These are phyloP conservation scores for Lipomyces lipofer DNA, from an alignment of 805 yeast genomes.

Conservation along the genomic window DNA sequence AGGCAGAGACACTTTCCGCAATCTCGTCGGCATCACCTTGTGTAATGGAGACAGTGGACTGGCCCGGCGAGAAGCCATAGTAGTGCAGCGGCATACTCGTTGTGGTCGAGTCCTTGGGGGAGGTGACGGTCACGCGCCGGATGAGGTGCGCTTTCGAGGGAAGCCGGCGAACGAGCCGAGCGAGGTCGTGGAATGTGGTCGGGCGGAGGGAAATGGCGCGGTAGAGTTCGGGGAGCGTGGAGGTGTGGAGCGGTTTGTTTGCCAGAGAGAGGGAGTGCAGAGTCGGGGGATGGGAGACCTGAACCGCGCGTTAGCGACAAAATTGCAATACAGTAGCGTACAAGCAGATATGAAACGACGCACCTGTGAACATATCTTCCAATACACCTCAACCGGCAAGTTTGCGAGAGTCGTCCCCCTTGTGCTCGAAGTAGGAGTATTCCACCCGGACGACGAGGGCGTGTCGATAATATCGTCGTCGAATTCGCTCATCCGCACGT, in stretches of 20 bases:
- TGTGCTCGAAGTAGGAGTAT: no score
- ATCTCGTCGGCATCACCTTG: background rate
- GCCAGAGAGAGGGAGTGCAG: slow-evolving; percentile 12
- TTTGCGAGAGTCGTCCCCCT: background rate
- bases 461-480: background rate
- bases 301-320: background rate
- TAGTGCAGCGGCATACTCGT: background rate
- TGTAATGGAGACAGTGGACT: background rate
- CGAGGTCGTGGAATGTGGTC: slow-evolving; percentile 1
- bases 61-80: background rate
- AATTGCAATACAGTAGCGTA: background rate
- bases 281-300: slow-evolving; percentile 8
- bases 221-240: slow-evolving; percentile 24
- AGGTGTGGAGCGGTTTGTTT: slow-evolving; percentile 5
- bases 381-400: slow-evolving; percentile 25
- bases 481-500: background rate
- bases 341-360: background rate
- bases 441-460: background rate
- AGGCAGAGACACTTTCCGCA: slow-evolving; percentile 1
- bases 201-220: slow-evolving; percentile 14
- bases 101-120: background rate
- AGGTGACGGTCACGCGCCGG: slow-evolving; percentile 4
- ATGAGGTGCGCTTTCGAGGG: slow-evolving; percentile 9
- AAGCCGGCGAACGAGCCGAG: slow-evolving; percentile 3
- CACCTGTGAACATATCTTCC: slow-evolving; percentile 26